Percentiles rank a stretch among this genome's conserved stretches.
Conservation (phyloP, 2,329 filamentous ascomycete genomes). For the Fusarium armeniacum region DNA sequence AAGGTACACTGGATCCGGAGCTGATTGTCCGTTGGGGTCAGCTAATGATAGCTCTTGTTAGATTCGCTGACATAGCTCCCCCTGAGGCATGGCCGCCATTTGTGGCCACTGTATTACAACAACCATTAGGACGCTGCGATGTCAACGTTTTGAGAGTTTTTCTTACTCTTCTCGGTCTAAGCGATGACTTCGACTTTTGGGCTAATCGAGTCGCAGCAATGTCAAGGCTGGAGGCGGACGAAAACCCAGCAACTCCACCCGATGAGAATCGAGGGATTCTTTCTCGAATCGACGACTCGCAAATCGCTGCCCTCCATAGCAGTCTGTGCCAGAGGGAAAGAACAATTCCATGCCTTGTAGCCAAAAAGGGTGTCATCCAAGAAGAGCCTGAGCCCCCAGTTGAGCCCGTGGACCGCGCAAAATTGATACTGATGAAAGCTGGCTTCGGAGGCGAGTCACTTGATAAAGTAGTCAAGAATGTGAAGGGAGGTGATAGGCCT, state of each 20-base stretch:
- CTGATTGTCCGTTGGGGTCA: constrained; percentile 40
- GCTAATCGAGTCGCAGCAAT: background rate
- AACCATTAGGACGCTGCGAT: constrained; percentile 3
- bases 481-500: background rate
- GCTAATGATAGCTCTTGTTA: constrained; percentile 38
- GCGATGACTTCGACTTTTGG: constrained; percentile 36
- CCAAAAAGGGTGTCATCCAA: background rate
- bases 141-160: constrained; percentile 16
- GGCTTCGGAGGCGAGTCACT: background rate
- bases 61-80: constrained; percentile 39
- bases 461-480: background rate
- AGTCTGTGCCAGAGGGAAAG: constrained; percentile 22
- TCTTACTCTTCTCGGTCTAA: constrained; percentile 28
- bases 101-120: constrained; percentile 1
- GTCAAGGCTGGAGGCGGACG: background rate
- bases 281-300: background rate
- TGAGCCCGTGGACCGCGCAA: background rate
- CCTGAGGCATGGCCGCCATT: constrained; percentile 28
- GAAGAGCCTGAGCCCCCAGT: background rate
- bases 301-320: constrained; percentile 2
- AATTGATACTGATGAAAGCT: background rate
- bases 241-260: background rate
- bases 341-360: background rate
- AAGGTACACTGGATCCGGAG: constrained; percentile 40
- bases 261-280: constrained; percentile 2